Percentiles rank a stretch among this genome's conserved stretches.
Evolutionary conservation across 2,329 filamentous ascomycete genomes (phyloP).

Genomic region (Clathrospora elynae): DNA sequence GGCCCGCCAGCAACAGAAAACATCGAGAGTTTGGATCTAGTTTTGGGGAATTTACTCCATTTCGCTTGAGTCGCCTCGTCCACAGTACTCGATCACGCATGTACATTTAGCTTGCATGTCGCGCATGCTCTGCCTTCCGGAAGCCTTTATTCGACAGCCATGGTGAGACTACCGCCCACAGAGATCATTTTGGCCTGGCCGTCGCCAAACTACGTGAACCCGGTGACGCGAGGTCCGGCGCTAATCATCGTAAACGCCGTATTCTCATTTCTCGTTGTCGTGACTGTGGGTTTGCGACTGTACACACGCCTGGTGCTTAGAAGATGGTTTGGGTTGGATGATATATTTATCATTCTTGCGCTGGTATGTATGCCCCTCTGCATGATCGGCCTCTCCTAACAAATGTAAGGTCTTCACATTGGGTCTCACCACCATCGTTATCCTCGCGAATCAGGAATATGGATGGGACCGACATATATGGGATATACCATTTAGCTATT

Average conservation of each 20-base stretch:
- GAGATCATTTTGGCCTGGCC: conserved; percentile 47
- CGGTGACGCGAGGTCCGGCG: conserved; percentile 47
- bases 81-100: conserved; percentile 1
- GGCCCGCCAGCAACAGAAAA: too few relatives aligned
- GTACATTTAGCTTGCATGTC: conserved; percentile 9
- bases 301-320: conserved; percentile 51
- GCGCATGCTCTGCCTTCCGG: conserved; percentile 5
- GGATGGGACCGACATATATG: conserved; percentile 53
- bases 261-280: conserved; percentile 45
- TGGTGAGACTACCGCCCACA: conserved; percentile 38
- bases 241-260: conserved; percentile 49
- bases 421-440: conserved; percentile 46
- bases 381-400: conserved; percentile 9
- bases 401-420: conserved; percentile 44
- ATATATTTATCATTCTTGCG: conserved; percentile 50
- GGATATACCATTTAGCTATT: conserved; percentile 45
- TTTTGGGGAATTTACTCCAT: neutral
- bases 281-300: conserved; percentile 46
- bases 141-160: conserved; percentile 14
- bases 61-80: neutral
- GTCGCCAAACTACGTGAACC: conserved; percentile 49
- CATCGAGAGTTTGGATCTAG: conserved; percentile 1
- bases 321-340: conserved; percentile 52
- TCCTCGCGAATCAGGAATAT: conserved; percentile 50
- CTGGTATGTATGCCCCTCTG: conserved; percentile 33